phyloP scores from a whole-genome alignment of 164 flowering plant genomes.

The Akebia trifoliata region DNA sequence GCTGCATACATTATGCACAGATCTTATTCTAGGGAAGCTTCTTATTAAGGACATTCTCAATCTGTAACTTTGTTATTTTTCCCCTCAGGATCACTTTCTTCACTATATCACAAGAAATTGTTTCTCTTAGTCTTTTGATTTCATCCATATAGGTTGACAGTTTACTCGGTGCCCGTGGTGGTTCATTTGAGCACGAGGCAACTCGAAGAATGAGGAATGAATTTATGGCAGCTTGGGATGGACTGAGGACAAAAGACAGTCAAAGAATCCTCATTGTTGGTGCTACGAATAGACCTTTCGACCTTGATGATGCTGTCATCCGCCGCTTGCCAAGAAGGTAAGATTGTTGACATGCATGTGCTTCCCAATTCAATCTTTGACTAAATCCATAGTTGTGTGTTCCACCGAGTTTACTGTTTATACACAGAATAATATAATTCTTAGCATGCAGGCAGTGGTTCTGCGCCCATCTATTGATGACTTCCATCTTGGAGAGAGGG shows the following conservation, averaged over 20 bases:
- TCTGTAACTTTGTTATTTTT: too few relatives aligned
- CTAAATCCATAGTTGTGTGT: background rate
- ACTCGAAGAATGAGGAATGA: slow-evolving; percentile 99
- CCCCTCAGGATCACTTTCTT: too few relatives aligned
- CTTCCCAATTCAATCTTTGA: background rate
- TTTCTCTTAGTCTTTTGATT: slow-evolving; percentile 1
- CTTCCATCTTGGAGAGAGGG: too few relatives aligned
- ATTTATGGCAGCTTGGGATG: slow-evolving; percentile 99
- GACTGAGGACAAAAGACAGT: slow-evolving; percentile 92
- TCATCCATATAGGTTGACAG: slow-evolving; percentile 70
- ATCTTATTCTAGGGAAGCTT: background rate
- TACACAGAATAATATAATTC: background rate
- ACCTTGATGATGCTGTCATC: slow-evolving; percentile 99
- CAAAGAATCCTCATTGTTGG: slow-evolving; percentile 95
- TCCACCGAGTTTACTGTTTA: background rate
- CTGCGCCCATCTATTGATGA: too few relatives aligned
- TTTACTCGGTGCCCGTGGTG: slow-evolving; percentile 98
- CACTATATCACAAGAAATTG: background rate
- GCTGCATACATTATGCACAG: background rate
- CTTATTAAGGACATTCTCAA: background rate
- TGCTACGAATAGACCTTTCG: slow-evolving; percentile 98
- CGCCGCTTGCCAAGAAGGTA: slow-evolving; percentile 97
- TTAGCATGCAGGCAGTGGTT: too few relatives aligned
- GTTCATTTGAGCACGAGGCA: slow-evolving; percentile 94
- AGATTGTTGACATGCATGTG: background rate